Conservation (phyloP, 352 stramenopile species). For the Globisporangium middletonii region DNA sequence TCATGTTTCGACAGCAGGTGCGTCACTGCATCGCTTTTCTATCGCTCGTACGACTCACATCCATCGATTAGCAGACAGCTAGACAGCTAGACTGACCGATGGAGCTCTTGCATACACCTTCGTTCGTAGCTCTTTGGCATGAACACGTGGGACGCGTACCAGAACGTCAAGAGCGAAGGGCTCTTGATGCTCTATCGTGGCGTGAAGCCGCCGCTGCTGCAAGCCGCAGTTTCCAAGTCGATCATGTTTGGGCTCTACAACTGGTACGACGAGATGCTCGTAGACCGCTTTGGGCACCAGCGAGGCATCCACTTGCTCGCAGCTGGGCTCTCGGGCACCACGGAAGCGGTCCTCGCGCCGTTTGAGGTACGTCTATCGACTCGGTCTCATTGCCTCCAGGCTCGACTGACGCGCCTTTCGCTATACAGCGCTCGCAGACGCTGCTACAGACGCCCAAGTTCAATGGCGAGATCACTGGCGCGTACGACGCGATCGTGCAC, state of each 20-base stretch:
- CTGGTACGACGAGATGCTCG: constrained; percentile 69
- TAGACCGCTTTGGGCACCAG: constrained; percentile 32
- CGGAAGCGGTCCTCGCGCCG: constrained; percentile 75
- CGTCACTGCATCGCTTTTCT: neutral
- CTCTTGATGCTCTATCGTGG: constrained; percentile 71
- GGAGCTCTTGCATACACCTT: neutral
- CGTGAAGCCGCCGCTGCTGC: constrained; percentile 77
- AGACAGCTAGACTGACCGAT: too few relatives aligned
- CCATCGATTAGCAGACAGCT: neutral
- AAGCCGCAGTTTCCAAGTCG: constrained; percentile 83
- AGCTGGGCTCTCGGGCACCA: constrained; percentile 68
- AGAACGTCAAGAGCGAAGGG: constrained; percentile 61
- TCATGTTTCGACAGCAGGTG: constrained; percentile 90
- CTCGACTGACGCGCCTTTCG: neutral
- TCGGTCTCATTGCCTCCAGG: too few relatives aligned
- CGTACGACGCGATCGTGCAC: constrained; percentile 72
- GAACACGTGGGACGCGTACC: constrained; percentile 59
- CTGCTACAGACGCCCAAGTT: constrained; percentile 85
- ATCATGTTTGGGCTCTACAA: constrained; percentile 90
- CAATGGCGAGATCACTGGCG: constrained; percentile 71
- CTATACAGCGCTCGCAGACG: constrained; percentile 63
- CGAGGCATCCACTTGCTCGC: constrained; percentile 44
- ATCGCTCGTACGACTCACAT: too few relatives aligned
- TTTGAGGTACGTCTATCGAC: constrained; percentile 72
- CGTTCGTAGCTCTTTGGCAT: constrained; percentile 58